phyloP scores from a whole-genome alignment of 1,284 basidiomycete genomes.

The Athelia psychrophila region DNA sequence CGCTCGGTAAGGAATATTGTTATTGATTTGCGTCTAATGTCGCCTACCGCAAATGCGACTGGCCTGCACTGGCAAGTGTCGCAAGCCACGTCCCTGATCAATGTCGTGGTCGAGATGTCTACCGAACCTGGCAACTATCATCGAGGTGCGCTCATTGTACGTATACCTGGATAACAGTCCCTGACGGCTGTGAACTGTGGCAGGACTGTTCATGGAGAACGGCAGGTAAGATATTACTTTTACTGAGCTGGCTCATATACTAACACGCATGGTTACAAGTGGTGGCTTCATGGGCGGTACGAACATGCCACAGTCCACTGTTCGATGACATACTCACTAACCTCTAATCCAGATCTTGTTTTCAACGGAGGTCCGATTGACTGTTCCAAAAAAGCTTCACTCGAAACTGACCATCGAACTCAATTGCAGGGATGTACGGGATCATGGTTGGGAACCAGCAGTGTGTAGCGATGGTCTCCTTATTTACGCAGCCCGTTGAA shows the following conservation, averaged over 20 bases:
- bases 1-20: slow-evolving; percentile 63
- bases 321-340: slow-evolving; percentile 26
- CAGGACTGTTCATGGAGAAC: slow-evolving; percentile 56
- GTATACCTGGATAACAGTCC: slow-evolving; percentile 15
- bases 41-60: slow-evolving; percentile 46
- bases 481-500: neutral
- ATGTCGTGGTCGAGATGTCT: slow-evolving; percentile 48
- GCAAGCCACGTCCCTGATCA: slow-evolving; percentile 71
- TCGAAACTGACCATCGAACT: slow-evolving; percentile 32
- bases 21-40: slow-evolving; percentile 49
- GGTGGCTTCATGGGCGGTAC: slow-evolving; percentile 58
- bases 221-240: slow-evolving; percentile 21
- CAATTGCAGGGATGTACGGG: slow-evolving; percentile 36
- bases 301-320: slow-evolving; percentile 47
- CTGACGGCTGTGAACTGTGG: slow-evolving; percentile 21
- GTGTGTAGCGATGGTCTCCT: slow-evolving; percentile 26
- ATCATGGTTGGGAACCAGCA: slow-evolving; percentile 52
- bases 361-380: slow-evolving; percentile 42
- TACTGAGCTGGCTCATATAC: no score
- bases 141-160: slow-evolving; percentile 30
- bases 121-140: slow-evolving; percentile 40
- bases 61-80: slow-evolving; percentile 81
- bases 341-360: slow-evolving; percentile 39
- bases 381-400: neutral
- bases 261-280: slow-evolving; percentile 19